Percentiles rank a stretch among this genome's conserved stretches.
These are phyloP conservation scores for Arabidopsis suecica DNA, from an alignment of 345 rosid species.

Conservation along the genomic window DNA sequence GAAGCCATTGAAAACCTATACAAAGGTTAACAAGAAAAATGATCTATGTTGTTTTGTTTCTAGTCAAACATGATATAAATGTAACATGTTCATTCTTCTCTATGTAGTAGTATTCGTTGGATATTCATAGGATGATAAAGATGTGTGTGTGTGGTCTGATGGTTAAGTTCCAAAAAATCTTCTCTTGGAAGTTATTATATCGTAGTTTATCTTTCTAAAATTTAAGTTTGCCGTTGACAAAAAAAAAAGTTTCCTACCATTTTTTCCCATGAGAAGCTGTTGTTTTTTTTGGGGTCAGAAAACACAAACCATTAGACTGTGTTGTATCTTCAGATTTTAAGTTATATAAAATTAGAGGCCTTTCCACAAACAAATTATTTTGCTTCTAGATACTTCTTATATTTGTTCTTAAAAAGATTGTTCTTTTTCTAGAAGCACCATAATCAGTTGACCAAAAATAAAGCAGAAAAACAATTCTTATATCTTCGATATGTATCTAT, in stretches of 20 bases:
- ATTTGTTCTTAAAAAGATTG: background rate
- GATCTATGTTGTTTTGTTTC: background rate
- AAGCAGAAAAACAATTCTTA: background rate
- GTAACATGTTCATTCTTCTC: too few relatives aligned
- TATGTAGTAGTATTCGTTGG: background rate
- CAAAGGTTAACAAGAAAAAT: background rate
- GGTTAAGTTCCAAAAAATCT: background rate
- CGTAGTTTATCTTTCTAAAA: background rate
- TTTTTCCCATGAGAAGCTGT: too few relatives aligned
- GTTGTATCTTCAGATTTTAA: background rate
- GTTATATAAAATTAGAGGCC: background rate
- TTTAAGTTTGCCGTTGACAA: background rate
- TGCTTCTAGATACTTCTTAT: background rate
- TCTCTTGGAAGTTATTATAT: background rate
- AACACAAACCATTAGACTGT: background rate
- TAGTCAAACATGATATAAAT: background rate
- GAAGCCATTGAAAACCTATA: too few relatives aligned
- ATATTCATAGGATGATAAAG: background rate
- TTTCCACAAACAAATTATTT: background rate
- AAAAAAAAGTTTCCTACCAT: background rate
- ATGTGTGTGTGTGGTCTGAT: background rate
- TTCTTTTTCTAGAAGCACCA: background rate
- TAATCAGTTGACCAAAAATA: background rate
- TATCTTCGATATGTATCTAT: background rate
- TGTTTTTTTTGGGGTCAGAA: background rate